These are phyloP conservation scores for Cystobasidium pallidum DNA, from an alignment of 1,284 basidiomycete genomes.

Conservation along the genomic window DNA sequence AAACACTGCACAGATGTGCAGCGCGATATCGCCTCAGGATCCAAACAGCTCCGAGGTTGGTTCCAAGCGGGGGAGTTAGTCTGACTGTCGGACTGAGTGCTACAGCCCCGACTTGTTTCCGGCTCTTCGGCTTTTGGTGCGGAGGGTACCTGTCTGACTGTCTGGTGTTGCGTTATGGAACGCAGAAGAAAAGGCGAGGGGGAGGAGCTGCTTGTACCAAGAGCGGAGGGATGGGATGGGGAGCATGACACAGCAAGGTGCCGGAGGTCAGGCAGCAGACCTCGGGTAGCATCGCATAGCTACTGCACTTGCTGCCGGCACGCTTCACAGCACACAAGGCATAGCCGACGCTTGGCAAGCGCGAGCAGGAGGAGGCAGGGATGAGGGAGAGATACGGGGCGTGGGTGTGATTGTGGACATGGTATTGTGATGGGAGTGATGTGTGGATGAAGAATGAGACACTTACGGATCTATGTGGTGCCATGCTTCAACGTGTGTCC, in stretches of 20 bases:
- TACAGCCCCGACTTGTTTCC: slow-evolving; percentile 10
- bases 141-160: background rate
- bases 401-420: background rate
- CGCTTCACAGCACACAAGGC: background rate
- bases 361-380: background rate
- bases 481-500: background rate
- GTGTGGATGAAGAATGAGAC: background rate
- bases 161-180: background rate
- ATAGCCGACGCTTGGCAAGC: background rate
- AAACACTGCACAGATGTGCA: background rate
- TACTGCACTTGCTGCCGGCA: too few species aligned
- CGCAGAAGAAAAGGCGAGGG: background rate
- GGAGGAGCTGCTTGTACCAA: background rate
- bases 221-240: background rate
- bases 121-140: background rate
- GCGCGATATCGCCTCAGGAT: background rate
- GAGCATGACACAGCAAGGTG: background rate
- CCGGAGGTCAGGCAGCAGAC: background rate
- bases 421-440: background rate
- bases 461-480: slow-evolving; percentile 6
- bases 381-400: background rate
- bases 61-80: background rate
- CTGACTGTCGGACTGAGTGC: too few species aligned
- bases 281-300: background rate
- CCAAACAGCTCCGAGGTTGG: too few species aligned